Base-by-base conservation (phyloP, 345 rosid species). In the Chamaenerion angustifolium region DNA sequence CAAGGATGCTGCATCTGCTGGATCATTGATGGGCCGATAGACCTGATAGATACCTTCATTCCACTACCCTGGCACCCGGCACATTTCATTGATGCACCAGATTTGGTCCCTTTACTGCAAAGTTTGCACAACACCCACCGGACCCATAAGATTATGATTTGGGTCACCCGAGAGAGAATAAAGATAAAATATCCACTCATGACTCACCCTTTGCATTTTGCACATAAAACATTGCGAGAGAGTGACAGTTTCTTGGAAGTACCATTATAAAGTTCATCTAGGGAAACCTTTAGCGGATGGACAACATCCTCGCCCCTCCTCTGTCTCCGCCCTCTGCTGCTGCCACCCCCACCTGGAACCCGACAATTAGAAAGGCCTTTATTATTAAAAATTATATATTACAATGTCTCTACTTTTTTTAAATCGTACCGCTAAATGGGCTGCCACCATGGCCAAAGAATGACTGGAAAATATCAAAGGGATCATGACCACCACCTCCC, bases 291-390 rank as follows among this genome's bases (percentile, higher is more conserved):
- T 7, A 88, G 71, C 12, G 93, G 86, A 64, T 88, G 97, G 48
- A 82, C 63, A 46, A 82, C 97, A 68, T 88, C 93, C 75, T 84
- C 95, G 16, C 97, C 95, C 68, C 83, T 76, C 51, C 93, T 78
- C 65, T 88, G 95, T 69, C 97, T 82, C 44, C 97, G 66, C 55
- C 25, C 25, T 21, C 85, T 81, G 58, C 93, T 63, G 73, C 93
- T 88, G 59, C 89, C 77, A 68, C 87, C 93, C 37, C 82, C 88
- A 5, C 42, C 11, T 43, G 9, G 12, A 21, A 16, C 10, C 41
- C 25, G 46, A 31, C 16, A 3, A 18, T 40, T 8, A 11, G 40
- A 1, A 11, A 16, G 0, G 10, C 14, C 10, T 14, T 0, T 11
- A n/a, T 18, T 35, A 10, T 1, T 25, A 17, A 12, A 41, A 16